phyloP scores from a whole-genome alignment of 2,329 filamentous ascomycete genomes.

The Colletotrichum sp. region DNA sequence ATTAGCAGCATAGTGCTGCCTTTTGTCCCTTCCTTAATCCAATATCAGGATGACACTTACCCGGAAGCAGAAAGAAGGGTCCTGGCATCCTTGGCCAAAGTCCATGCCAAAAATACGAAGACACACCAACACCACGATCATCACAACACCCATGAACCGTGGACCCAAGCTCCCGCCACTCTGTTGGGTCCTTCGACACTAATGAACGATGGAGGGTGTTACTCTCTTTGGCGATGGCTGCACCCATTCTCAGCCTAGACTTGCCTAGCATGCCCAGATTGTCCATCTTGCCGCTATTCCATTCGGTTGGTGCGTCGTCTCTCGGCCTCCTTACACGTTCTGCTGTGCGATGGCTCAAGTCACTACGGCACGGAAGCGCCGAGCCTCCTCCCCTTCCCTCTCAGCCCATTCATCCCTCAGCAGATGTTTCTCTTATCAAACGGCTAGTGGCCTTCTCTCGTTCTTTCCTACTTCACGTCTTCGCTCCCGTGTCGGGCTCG shows the following conservation, averaged over 20 bases:
- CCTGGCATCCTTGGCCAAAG: neutral
- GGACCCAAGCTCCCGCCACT: neutral
- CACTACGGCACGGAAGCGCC: neutral
- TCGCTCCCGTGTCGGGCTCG: neutral
- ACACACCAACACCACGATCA: neutral
- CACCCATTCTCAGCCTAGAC: neutral
- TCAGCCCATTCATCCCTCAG: neutral
- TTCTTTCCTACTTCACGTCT: neutral
- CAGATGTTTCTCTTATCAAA: conserved; percentile 3
- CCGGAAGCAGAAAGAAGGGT: neutral
- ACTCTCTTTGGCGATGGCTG: neutral
- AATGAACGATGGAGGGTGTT: neutral
- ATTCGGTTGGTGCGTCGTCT: neutral
- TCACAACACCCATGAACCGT: neutral
- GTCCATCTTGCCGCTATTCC: conserved; percentile 1
- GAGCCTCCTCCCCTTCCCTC: neutral
- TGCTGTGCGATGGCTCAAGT: neutral
- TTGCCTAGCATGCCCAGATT: conserved; percentile 9
- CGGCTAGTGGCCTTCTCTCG: neutral
- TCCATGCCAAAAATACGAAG: conserved; percentile 14
- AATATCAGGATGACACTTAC: neutral
- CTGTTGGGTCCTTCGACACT: neutral
- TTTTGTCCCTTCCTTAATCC: neutral
- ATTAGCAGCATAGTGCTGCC: neutral
- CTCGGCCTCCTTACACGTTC: neutral